Evolutionary conservation across 1,284 basidiomycete genomes (phyloP), one percentile per base, ranked within the genome.

Genomic region (Heterobasidion parviporum): DNA sequence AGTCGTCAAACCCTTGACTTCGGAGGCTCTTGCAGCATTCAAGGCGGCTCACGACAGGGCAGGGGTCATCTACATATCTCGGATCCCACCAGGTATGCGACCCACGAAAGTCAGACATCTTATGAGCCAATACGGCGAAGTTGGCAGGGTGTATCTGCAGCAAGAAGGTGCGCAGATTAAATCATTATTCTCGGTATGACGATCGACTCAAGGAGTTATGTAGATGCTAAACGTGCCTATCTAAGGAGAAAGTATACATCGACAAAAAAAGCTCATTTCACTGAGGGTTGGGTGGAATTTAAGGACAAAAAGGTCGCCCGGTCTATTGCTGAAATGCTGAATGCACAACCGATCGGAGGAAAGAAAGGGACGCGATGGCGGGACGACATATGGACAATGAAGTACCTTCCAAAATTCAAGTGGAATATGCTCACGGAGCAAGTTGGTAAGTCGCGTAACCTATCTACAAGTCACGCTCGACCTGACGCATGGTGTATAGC

Each of bases 371-470:
- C 83, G 7, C 79, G 92, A 57, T 98, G 93, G 92, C 79, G 92
- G 66, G 94, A 99, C 67, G 95, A 99, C 62, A 85, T 99, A 7
- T 99, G 97, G 97, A 98, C 97, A 48, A 97, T 99, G 94, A 96
- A 96, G 69, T 99, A 99, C 68, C 77, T 99, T 53, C 94, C 94
- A 7, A 91, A 87, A 61, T 99, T 98, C 79, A 98, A 97, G 69
- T 99, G 97, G 97, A 88, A 89, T 70, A 98, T 98, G 95, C 77
- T 99, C 59, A 95, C 93, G 10, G 97, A 98, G 71, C 96, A 98
- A 80, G 89, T 99, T 67, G 93, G 95, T 95, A 68, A 70, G 93
- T 80, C 14, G 58, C 48, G 26, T 35, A 47, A 50, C 20, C n/a
- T 52, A 20, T 16, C 47, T 16, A 18, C 18, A 26, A 54, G 51